Base-by-base conservation (phyloP, 495 filamentous ascomycete genomes). In the Hypoxylon crocopeplum region DNA sequence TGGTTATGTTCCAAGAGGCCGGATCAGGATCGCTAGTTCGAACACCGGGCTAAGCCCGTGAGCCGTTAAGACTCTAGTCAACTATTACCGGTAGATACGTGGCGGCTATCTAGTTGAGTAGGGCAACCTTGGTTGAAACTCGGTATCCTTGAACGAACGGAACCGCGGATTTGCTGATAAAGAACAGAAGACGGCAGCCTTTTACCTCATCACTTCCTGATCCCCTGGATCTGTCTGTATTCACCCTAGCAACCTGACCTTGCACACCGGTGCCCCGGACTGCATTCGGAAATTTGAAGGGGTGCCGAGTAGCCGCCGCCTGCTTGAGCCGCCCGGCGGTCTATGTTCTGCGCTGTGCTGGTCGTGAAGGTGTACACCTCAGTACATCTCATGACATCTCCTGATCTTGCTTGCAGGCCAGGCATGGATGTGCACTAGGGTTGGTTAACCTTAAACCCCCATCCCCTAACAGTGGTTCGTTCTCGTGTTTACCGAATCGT, bases 361-460 rank as follows among this genome's bases (percentile, higher is more conserved):
- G 5, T 8, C 13, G n/a, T 38, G 34, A 5, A 17, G 17, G 16
- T 36, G 33, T 56, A 40, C 45, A 55, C 30, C 22, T 37, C 19
- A 19, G 33, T 52, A 47, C 50, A 40, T 55, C 55, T 64, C 17
- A 59, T 64, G 61, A 64, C 55, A 40, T 64, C 50, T 59, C 48
- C 61, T 64, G 61, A 64, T 64, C 50, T 59, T 39, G 49, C n/a
- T n/a, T n/a, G n/a, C n/a, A n/a, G n/a, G n/a, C n/a, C 25, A 46
- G 39, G 32, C 55, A 50, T 58, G 48, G 44, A 41, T 53, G 25
- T 38, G 54, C 39, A 17, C 48, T 29, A 59, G 54, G 60, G 54
- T 46, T 55, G 38, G 44, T 55, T 33, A 29, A 59, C 38, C 12
- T 44, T 38, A 29, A 30, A 48, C 37, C 36, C 48, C 24, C 29